Evolutionary conservation across 2,329 filamentous ascomycete species (phyloP).

Genomic region (Colletotrichum sp.): DNA sequence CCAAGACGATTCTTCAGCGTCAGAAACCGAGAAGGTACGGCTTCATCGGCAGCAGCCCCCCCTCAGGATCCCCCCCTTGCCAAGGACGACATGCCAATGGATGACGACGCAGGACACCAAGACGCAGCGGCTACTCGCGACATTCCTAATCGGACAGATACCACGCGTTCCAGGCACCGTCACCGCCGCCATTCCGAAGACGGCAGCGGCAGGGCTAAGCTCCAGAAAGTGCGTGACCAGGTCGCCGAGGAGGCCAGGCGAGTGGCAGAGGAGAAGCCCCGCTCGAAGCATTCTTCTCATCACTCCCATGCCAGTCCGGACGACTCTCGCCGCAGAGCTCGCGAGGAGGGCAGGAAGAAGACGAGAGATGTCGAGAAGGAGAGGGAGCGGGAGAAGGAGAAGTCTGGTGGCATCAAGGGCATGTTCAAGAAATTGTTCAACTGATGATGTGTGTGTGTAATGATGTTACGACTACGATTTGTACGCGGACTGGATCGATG

Average conservation of each 20-base stretch:
- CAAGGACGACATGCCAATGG: conserved; percentile 22
- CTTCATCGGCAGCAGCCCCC: conserved; percentile 23
- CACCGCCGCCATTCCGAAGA: conserved; percentile 32
- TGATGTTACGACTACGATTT: conserved; percentile 22
- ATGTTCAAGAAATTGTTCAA: conserved; percentile 43
- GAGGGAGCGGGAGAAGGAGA: conserved; percentile 34
- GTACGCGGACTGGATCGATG: conserved; percentile 36
- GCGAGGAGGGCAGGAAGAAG: background rate
- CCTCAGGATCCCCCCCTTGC: conserved; percentile 21
- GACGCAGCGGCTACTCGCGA: conserved; percentile 30
- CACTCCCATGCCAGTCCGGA: background rate
- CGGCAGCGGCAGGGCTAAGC: conserved; percentile 23
- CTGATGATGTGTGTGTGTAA: conserved; percentile 21
- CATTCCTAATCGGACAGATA: conserved; percentile 35
- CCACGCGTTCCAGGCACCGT: conserved; percentile 30
- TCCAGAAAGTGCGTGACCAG: conserved; percentile 28
- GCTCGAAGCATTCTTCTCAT: conserved; percentile 26
- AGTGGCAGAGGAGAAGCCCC: conserved; percentile 31
- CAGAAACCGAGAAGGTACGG: conserved; percentile 40
- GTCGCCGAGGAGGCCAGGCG: conserved; percentile 15
- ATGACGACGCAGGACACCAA: conserved; percentile 24
- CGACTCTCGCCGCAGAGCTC: conserved; percentile 16
- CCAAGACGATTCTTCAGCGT: conserved; percentile 48
- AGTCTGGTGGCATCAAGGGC: conserved; percentile 35
- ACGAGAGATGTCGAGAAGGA: conserved; percentile 23